Base-by-base conservation (phyloP, 2,329 filamentous ascomycete genomes). In the Venturia pyrina region DNA sequence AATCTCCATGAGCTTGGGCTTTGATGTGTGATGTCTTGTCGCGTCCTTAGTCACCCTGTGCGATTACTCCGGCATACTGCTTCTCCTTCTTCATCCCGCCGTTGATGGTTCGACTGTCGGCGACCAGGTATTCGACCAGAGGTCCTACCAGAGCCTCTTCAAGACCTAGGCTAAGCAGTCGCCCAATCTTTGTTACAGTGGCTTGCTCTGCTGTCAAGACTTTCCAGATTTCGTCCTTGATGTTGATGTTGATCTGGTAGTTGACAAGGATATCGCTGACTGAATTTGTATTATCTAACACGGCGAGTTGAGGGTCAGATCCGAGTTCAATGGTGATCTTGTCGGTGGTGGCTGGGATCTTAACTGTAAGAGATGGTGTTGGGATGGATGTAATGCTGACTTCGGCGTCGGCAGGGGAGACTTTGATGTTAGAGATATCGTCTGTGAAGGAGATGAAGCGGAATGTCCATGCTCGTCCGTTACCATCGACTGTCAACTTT, bases 181-280 rank as follows among this genome's bases (percentile, higher is more conserved):
- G 71, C 24, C 71, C 64, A 13, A 76, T 70, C 63, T 73, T 73
- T 21, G 71, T 72, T 21, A 71, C 59, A 28, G 74, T 69, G 1
- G 74, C 68, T 65, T 75, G 71, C 1, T 66, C 56, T 15, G 71
- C 32, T 21, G 66, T 71, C 11, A 76, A 69, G 3, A 70, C 70
- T 37, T 72, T 71, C 72, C 72, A 76, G 15, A 74, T 70, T 56
- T 71, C 70, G 68, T 73, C 70, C 66, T 77, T 76, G 41, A 67
- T 66, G 65, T 76, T 72, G 67, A 74, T 69, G 24, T 69, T 69
- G 50, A 74, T 72, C 67, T 70, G 71, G 7, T 71, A 68, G 34
- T 72, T 70, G n/a, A 66, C 24, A 73, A 71, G 3, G 76, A 65
- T 1, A 76, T 71, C 13, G 70, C 67, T 69, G 70, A 74, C 63